phyloP scores from a whole-genome alignment of 2,329 filamentous ascomycete species.

The Cladosporium oxysporum region DNA sequence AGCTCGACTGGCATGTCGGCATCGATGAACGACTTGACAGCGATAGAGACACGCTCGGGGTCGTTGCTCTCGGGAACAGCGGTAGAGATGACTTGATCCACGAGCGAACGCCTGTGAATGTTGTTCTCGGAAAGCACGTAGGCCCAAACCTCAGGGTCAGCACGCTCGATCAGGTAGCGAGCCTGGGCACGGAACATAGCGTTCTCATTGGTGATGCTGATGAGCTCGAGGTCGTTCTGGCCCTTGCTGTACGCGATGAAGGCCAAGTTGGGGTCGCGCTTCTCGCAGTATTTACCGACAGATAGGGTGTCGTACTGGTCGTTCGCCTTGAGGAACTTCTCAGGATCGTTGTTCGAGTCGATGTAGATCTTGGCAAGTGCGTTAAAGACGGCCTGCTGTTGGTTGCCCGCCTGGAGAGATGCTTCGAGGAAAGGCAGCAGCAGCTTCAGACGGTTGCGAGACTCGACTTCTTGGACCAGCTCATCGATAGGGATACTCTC shows the following conservation, averaged over 20 bases:
- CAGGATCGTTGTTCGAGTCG: slow-evolving; percentile 95
- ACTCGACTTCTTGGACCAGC: slow-evolving; percentile 91
- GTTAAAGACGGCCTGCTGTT: slow-evolving; percentile 96
- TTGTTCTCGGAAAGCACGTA: slow-evolving; percentile 97
- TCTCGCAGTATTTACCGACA: slow-evolving; percentile 98
- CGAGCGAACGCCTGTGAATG: slow-evolving; percentile 85
- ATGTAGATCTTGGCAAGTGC: slow-evolving; percentile 99
- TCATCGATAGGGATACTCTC: slow-evolving; percentile 89
- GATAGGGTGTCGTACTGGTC: slow-evolving; percentile 90
- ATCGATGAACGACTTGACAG: slow-evolving; percentile 88
- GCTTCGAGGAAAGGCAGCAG: slow-evolving; percentile 94
- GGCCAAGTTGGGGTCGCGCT: slow-evolving; percentile 92
- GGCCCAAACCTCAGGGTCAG: slow-evolving; percentile 86
- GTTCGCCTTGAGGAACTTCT: slow-evolving; percentile 97
- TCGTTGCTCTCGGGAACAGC: slow-evolving; percentile 85
- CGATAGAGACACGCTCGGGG: slow-evolving; percentile 90
- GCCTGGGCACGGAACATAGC: slow-evolving; percentile 99
- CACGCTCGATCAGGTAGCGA: slow-evolving; percentile 87
- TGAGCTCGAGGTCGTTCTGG: slow-evolving; percentile 93
- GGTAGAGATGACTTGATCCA: slow-evolving; percentile 94
- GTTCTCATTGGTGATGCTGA: slow-evolving; percentile 98
- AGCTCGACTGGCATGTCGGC: slow-evolving; percentile 90
- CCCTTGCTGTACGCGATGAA: slow-evolving; percentile 96
- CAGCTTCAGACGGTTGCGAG: slow-evolving; percentile 91
- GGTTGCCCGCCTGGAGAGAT: slow-evolving; percentile 84